These are phyloP conservation scores for Abortiporus biennis DNA, from an alignment of 1,284 basidiomycete genomes.

Conservation along the genomic window DNA sequence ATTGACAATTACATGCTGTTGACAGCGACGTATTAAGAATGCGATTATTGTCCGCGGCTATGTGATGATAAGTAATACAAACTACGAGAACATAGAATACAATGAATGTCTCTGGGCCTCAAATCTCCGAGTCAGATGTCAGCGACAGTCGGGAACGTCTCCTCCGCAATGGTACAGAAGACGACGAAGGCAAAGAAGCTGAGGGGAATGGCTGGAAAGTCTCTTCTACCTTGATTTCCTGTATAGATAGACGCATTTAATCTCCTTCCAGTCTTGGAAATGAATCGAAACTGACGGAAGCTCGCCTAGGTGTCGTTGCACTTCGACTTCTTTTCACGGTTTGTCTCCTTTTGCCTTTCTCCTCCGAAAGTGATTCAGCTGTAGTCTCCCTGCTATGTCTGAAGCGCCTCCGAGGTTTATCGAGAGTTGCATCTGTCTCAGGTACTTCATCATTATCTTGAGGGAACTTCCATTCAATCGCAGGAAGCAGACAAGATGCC, in stretches of 20 bases:
- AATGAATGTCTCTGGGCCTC: neutral
- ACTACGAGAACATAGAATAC: neutral
- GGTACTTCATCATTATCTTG: neutral
- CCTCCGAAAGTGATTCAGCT: constrained; percentile 1
- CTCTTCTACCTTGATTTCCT: constrained; percentile 16
- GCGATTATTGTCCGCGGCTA: neutral
- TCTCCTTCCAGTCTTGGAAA: neutral
- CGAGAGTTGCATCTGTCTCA: constrained; percentile 1
- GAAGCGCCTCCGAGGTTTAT: constrained; percentile 1
- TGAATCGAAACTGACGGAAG: constrained; percentile 8
- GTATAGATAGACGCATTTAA: constrained; percentile 3
- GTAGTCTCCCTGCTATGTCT: constrained; percentile 3
- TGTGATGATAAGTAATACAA: constrained; percentile 5
- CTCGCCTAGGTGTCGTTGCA: constrained; percentile 6
- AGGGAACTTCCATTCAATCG: constrained; percentile 21
- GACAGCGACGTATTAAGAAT: no score
- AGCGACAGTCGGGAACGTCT: constrained; percentile 34
- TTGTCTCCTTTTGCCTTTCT: no score
- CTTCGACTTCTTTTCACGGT: constrained; percentile 7
- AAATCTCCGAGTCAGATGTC: constrained; percentile 25
- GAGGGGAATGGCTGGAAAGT: constrained; percentile 6
- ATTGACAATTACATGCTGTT: no score
- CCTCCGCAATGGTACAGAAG: constrained; percentile 28
- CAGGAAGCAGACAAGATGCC: constrained; percentile 37
- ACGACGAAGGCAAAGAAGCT: constrained; percentile 10